Base-by-base conservation (phyloP, 1,284 basidiomycete genomes). In the Leucoagaricus sp. region DNA sequence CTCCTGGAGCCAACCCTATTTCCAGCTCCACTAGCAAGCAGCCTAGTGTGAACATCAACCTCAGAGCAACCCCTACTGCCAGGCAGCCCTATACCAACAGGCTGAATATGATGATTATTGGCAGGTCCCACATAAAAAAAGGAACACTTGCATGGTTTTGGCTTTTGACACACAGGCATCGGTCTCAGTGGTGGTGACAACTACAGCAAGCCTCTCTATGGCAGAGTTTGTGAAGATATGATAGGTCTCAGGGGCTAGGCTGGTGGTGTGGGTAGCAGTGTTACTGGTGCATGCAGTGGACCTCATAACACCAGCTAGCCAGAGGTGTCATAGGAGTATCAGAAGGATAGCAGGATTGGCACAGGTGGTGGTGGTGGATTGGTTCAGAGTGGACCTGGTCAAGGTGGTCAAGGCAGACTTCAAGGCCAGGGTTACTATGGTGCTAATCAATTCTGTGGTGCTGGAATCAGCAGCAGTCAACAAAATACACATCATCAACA, bases 251-350 rank as follows among this genome's bases (percentile, higher is more conserved):
- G n/a, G n/a, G n/a, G n/a, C n/a, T n/a, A n/a, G n/a, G n/a, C n/a
- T n/a, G n/a, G n/a, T n/a, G n/a, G n/a, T n/a, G n/a, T n/a, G n/a
- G n/a, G n/a, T n/a, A n/a, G n/a, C n/a, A n/a, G n/a, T n/a, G n/a
- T n/a, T n/a, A n/a, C 63, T 67, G 75, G 65, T 3, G 54, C 68
- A 0, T 69, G 72, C 12, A 71, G 69, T 53, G 68, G 75, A 12
- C 73, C 71, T 17, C 66, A 75, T 23, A 75, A 75, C 17, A 79
- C 75, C 45, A 74, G 75, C 6, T 89, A 87, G 7, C 88, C 89
- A 1, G 88, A 91, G 69, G 74, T 83, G 9, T 73, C 85, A 10
- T 91, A 89, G 71, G 90, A 91, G 67, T 84, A 80, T 26, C 72
- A 76, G 13, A 89, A 89, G 73, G 87, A 89, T 59, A 80, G 83